phyloP scores from a whole-genome alignment of 495 filamentous ascomycete genomes.

The Aspergillus incahuasiensis region DNA sequence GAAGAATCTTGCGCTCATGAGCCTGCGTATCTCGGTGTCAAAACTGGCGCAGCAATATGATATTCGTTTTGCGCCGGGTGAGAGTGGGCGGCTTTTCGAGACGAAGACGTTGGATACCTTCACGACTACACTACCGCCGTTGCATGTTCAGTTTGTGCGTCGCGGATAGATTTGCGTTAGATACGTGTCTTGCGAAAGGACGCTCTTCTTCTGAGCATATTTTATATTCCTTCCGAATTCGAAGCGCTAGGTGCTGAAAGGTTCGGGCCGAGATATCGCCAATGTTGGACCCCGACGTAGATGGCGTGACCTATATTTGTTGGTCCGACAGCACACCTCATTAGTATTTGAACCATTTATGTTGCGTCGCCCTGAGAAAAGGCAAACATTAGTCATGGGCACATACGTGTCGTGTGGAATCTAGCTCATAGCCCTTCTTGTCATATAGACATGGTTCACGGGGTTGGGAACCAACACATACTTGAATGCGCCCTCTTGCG shows the following conservation, averaged over 20 bases:
- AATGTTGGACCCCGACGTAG: too few relatives aligned
- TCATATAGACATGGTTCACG: background rate
- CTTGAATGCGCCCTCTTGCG: background rate
- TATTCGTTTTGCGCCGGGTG: conserved; percentile 18
- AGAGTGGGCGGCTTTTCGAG: conserved; percentile 18
- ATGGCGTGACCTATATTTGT: too few relatives aligned
- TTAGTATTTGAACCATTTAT: too few relatives aligned
- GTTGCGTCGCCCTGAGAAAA: background rate
- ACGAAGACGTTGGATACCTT: conserved; percentile 12
- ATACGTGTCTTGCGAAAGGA: too few relatives aligned
- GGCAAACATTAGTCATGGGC: background rate
- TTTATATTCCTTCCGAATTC: too few relatives aligned
- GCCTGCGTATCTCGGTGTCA: conserved; percentile 17
- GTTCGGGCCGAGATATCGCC: too few relatives aligned
- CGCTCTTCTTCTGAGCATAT: background rate
- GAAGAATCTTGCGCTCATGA: conserved; percentile 23
- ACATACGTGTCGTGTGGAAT: background rate
- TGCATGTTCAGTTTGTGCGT: conserved; percentile 7
- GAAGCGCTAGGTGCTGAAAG: too few relatives aligned
- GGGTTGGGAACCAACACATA: background rate
- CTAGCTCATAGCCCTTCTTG: background rate
- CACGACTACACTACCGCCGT: conserved; percentile 11
- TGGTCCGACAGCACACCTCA: too few relatives aligned
- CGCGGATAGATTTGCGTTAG: too few relatives aligned
- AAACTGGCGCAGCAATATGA: conserved; percentile 17